Evolutionary conservation across 306 rosid species (phyloP), one percentile per base, ranked within the genome.

Genomic region (Crataegus laevigata): DNA sequence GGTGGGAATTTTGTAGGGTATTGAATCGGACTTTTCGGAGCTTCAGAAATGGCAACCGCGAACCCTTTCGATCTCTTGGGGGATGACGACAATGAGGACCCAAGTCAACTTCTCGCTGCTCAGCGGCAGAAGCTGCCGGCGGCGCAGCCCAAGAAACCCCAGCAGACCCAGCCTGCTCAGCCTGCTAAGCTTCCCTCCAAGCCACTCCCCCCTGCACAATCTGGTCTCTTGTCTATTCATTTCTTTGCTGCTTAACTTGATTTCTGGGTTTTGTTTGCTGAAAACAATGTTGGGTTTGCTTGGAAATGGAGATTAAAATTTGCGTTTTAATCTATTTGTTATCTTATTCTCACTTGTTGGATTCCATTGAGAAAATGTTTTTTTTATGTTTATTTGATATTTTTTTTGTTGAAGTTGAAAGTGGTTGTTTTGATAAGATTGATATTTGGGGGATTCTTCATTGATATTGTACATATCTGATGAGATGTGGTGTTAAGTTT

Each of bases 171-270:
- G 11, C 82, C 86, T 1, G 82, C 85, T 3, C 82, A 85, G 83
- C 80, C 90, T 3, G 90, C 88, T 9, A 86, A 84, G 79, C 81
- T 88, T 2, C 93, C 93, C 3, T 78, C 88, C 78, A 88, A 88
- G 88, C 93, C 93, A 3, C 73, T 79, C 12, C 93, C 93, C 60
- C 93, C 90, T 21, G 75, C 88, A 28, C 88, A 86, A 84, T 85
- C 93, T 75, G 88, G 88, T 84, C 65, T 51, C 80, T 29, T 67
- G 17, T 34, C 28, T 3, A 40, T 51, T 45, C 25, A 4, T 52
- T 5, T 57, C 2, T 29, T 36, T 21, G 45, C 47, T 34, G 5
- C 3, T 17, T 15, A 4, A 10, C 28, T 4, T 19, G 5, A 19
- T 65, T 36, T 63, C 21, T 43, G 55, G 26, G 25, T 69, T 69